Evolutionary conservation across 371 early-diverging fungal species (phyloP).

Genomic region (Apophysomyces elegans): DNA sequence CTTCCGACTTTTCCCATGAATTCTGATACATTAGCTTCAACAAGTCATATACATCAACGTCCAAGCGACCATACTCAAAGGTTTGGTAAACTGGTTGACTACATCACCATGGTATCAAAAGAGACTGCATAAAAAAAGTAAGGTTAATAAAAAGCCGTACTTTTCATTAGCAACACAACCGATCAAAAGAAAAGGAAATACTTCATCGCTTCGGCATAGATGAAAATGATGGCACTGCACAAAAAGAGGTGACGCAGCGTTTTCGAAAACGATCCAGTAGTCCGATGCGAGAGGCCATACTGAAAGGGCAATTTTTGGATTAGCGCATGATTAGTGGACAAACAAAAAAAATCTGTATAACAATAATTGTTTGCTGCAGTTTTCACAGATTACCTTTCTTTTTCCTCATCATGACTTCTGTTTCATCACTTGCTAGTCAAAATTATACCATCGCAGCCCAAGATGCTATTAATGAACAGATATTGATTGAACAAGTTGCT

Average conservation of each 20-base stretch:
- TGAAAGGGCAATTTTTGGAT: slow-evolving; percentile 7
- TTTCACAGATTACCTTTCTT: background rate
- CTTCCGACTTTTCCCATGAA: slow-evolving; percentile 6
- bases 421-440: slow-evolving; percentile 55
- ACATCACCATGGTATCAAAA: slow-evolving; percentile 23
- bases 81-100: slow-evolving; percentile 19
- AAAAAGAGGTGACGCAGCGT: background rate
- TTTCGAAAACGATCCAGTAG: slow-evolving; percentile 10
- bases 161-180: slow-evolving; percentile 14
- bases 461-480: slow-evolving; percentile 62
- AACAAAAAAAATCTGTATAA: background rate
- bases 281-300: slow-evolving; percentile 6
- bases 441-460: slow-evolving; percentile 61
- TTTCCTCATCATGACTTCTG: background rate
- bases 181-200: slow-evolving; percentile 18
- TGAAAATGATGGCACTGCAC: background rate
- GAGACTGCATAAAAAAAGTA: background rate
- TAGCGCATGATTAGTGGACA: background rate
- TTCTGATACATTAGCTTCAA: slow-evolving; percentile 2
- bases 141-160: background rate
- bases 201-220: background rate
- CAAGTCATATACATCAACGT: slow-evolving; percentile 3
- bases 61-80: slow-evolving; percentile 25
- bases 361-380: background rate
- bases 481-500: slow-evolving; percentile 56